These are phyloP conservation scores for Podaxis sp. DNA, from an alignment of 768 basidiomycete genomes.

Conservation along the genomic window DNA sequence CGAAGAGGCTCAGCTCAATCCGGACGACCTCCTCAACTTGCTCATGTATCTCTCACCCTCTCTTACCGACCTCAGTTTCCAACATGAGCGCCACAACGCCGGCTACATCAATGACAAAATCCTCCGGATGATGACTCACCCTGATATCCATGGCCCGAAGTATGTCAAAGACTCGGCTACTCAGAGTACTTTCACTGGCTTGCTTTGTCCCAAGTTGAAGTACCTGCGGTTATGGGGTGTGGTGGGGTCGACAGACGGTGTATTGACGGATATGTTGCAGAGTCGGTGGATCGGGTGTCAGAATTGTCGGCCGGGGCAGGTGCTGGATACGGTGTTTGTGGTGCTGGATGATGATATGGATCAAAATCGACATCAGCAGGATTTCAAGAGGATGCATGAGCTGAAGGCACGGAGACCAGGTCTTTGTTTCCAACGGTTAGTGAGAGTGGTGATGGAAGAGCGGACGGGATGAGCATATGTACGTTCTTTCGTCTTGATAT, in stretches of 20 bases:
- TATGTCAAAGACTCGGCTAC: slow-evolving; percentile 2
- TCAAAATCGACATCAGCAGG: slow-evolving; percentile 13
- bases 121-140: slow-evolving; percentile 22
- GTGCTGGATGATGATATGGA: slow-evolving; percentile 19
- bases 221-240: slow-evolving; percentile 25
- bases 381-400: slow-evolving; percentile 12
- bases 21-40: slow-evolving; percentile 11
- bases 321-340: slow-evolving; percentile 18
- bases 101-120: slow-evolving; percentile 11
- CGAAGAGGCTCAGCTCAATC: slow-evolving; percentile 8
- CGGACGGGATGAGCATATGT: not conserved
- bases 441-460: slow-evolving; percentile 8
- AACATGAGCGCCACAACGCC: slow-evolving; percentile 11
- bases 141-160: slow-evolving; percentile 21
- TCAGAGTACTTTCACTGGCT: not conserved
- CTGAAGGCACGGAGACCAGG: slow-evolving; percentile 5
- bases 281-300: slow-evolving; percentile 21
- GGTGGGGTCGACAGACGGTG: slow-evolving; percentile 23
- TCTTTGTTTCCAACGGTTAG: slow-evolving; percentile 12
- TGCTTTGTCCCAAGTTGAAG: slow-evolving; percentile 21
- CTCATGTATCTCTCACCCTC: slow-evolving; percentile 11
- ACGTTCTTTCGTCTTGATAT: not conserved
- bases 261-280: slow-evolving; percentile 28
- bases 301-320: slow-evolving; percentile 12
- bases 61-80: slow-evolving; percentile 12